Base-by-base conservation (phyloP, 2,329 filamentous ascomycete species). In the Laburnicola sp. region DNA sequence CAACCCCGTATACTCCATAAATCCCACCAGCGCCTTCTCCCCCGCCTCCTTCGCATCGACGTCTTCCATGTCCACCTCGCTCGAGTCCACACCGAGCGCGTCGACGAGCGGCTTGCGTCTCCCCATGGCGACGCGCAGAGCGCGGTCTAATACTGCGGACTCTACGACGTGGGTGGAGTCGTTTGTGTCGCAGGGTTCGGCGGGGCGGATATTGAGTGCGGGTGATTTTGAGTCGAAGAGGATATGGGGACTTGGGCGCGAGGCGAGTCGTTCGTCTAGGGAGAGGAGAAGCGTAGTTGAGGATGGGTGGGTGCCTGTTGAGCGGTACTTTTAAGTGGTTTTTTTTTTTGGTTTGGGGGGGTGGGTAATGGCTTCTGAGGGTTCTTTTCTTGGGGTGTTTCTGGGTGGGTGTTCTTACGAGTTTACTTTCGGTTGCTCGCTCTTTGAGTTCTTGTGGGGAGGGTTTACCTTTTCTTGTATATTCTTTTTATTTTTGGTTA, bases 91-190 rank as follows among this genome's bases (percentile, higher is more conserved):
- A 16, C n/a, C n/a, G n/a, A n/a, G n/a, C n/a, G 6, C 43, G 3
- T 38, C 43, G n/a, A 37, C 32, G 16, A 38, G 43, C 32, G 38
- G 43, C 43, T 37, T 38, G 23, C 32, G 26, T n/a, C n/a, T 45
- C 23, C 34, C 43, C 11, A 31, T 31, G 32, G 32, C 43, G 8
- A 23, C 43, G 2, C 43, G 43, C 9, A 22, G 43, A 10, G 26
- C 34, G 9, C 32, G 43, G 25, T 37, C 43, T 31, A 45, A 38
- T 23, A 45, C 43, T 2, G 43, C 43, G 23, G 25, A n/a, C 25
- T 45, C 43, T 7, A 37, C 43, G 2, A 45, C 43, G 7, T 45
- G 32, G 32, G 27, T 45, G 11, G 23, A 32, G 2, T 45, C 43
- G 16, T 45, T 38, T 16, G 43, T 45, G 1, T 45, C 43, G 26